Conservation (phyloP, 371 early-diverging fungal species). For the Mucor sp. region DNA sequence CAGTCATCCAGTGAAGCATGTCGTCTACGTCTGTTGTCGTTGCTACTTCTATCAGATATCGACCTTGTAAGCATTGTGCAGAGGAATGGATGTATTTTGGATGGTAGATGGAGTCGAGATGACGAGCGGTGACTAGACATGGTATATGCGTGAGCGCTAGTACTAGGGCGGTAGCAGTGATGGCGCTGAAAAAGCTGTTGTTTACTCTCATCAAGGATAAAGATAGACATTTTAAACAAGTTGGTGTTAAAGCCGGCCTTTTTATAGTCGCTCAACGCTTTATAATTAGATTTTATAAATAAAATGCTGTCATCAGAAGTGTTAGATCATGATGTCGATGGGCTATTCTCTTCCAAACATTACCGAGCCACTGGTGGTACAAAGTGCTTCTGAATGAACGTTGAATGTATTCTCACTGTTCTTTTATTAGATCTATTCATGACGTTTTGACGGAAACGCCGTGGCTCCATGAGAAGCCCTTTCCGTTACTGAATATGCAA, state of each 20-base stretch:
- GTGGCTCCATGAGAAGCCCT: too few species aligned
- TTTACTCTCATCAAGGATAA: background rate
- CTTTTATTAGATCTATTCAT: background rate
- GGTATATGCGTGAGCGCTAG: background rate
- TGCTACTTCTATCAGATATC: background rate
- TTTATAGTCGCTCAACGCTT: background rate
- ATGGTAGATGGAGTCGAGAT: background rate
- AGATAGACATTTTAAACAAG: background rate
- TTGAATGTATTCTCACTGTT: background rate
- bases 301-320: too few species aligned
- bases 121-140: background rate
- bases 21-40: background rate
- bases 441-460: background rate
- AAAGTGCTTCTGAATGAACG: background rate
- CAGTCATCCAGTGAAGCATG: background rate
- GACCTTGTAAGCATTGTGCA: background rate
- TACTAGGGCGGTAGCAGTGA: background rate
- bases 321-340: background rate
- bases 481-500: too few species aligned
- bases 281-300: too few species aligned
- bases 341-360: background rate
- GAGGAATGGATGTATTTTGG: background rate
- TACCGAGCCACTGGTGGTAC: background rate
- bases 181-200: background rate
- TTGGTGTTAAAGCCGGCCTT: background rate